A percentile compares a stretch with the other conserved stretches of the same genome.
These are phyloP conservation scores for Cochlearia excelsa DNA, from an alignment of 345 rosid species.

Conservation along the genomic window DNA sequence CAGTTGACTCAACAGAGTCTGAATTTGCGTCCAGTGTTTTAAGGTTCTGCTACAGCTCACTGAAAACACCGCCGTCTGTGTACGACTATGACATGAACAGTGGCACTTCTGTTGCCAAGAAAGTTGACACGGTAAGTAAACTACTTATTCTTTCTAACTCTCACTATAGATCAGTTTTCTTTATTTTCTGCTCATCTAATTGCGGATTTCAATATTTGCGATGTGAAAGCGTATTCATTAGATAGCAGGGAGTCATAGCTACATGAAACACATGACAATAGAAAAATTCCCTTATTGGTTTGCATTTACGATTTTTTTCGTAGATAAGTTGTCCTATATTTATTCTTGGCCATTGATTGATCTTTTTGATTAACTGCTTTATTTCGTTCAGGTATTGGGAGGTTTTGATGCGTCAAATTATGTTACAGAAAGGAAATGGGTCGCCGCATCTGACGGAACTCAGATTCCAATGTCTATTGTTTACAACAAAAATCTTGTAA, in stretches of 20 bases:
- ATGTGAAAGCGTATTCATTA: conserved; percentile 5
- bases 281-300: neutral
- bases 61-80: conserved; percentile 80
- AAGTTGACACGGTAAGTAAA: conserved; percentile 68
- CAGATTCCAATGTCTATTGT: conserved; percentile 80
- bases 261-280: neutral
- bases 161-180: conserved; percentile 1
- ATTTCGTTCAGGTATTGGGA: conserved; percentile 66
- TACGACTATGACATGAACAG: conserved; percentile 78
- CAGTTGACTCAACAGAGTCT: conserved; percentile 51
- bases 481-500: conserved; percentile 65
- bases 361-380: conserved; percentile 11
- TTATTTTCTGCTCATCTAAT: neutral
- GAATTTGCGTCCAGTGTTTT: conserved; percentile 63
- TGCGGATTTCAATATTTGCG: neutral
- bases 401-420: conserved; percentile 81
- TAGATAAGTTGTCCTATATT: conserved; percentile 7
- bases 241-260: neutral
- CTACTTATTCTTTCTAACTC: neutral
- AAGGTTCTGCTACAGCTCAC: conserved; percentile 74
- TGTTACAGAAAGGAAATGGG: conserved; percentile 85
- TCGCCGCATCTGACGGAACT: conserved; percentile 78
- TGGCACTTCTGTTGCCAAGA: conserved; percentile 71
- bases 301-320: neutral
- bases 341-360: neutral